phyloP scores from a whole-genome alignment of 768 basidiomycete species.

The Mycena olivaceomarginata region DNA sequence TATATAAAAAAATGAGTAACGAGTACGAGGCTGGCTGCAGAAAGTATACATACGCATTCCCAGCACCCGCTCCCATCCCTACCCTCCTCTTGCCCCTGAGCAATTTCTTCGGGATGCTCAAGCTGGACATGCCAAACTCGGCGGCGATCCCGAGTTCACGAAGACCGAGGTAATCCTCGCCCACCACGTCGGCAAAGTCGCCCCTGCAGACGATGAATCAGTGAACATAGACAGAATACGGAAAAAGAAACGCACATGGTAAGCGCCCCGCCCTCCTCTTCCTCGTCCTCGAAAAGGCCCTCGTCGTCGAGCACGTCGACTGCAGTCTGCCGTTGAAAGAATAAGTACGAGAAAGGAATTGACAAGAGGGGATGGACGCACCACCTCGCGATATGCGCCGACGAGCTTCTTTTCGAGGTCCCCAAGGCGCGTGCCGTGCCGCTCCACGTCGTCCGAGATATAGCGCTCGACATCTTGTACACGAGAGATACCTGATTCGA shows the following conservation, averaged over 20 bases:
- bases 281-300: conserved; percentile 78
- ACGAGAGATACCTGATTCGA: conserved; percentile 90
- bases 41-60: conserved; percentile 68
- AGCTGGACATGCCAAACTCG: conserved; percentile 86
- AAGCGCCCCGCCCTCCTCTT: conserved; percentile 78
- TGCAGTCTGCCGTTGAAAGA: conserved; percentile 58
- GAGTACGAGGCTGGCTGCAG: conserved; percentile 13
- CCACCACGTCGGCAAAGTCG: conserved; percentile 90
- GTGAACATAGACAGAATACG: conserved; percentile 7
- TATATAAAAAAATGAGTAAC: conserved; percentile 48
- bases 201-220: conserved; percentile 67
- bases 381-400: conserved; percentile 88
- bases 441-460: conserved; percentile 91
- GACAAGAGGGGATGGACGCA: conserved; percentile 58
- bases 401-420: conserved; percentile 93
- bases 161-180: conserved; percentile 95
- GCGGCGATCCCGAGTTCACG: conserved; percentile 91
- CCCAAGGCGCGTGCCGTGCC: conserved; percentile 83
- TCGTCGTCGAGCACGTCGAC: conserved; percentile 76
- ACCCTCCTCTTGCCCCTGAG: conserved; percentile 79
- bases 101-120: conserved; percentile 87
- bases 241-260: conserved; percentile 64
- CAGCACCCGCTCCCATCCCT: conserved; percentile 47
- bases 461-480: conserved; percentile 90
- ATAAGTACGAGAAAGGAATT: conserved; percentile 6